Evolutionary conservation across 441 rosid genomes (phyloP).

Genomic region (Adansonia madagascariensis): DNA sequence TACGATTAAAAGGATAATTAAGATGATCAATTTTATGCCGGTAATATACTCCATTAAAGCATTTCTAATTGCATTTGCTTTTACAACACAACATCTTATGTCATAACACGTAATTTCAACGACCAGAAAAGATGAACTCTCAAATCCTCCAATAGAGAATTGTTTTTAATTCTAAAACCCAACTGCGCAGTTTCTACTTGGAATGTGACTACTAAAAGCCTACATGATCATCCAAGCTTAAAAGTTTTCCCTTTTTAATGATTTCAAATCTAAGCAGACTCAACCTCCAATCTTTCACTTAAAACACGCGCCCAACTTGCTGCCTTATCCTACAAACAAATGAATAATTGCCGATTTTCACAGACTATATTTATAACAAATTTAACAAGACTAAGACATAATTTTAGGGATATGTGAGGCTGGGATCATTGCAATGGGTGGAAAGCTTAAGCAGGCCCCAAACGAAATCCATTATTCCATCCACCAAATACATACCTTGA

Average conservation of each 20-base stretch:
- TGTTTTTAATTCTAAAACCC: no score
- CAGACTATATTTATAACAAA: neutral
- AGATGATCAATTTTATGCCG: neutral
- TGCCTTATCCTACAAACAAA: neutral
- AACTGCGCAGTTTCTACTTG: no score
- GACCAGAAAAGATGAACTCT: neutral
- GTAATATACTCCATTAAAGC: neutral
- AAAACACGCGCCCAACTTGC: neutral
- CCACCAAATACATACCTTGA: neutral
- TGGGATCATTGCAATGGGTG: neutral
- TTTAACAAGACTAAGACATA: neutral
- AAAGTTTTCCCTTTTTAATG: neutral
- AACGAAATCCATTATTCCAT: neutral
- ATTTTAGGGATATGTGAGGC: neutral
- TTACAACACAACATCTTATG: neutral
- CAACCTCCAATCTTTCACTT: neutral
- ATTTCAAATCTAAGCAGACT: neutral
- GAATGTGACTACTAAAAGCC: conserved; percentile 26
- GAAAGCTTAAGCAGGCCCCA: neutral
- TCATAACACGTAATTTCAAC: neutral
- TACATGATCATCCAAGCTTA: conserved; percentile 3
- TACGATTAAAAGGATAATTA: conserved; percentile 26
- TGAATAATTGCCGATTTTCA: neutral
- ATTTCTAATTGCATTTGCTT: neutral
- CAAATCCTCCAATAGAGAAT: neutral